phyloP scores from a whole-genome alignment of 352 stramenopile species.

The Globisporangium radiosum region DNA sequence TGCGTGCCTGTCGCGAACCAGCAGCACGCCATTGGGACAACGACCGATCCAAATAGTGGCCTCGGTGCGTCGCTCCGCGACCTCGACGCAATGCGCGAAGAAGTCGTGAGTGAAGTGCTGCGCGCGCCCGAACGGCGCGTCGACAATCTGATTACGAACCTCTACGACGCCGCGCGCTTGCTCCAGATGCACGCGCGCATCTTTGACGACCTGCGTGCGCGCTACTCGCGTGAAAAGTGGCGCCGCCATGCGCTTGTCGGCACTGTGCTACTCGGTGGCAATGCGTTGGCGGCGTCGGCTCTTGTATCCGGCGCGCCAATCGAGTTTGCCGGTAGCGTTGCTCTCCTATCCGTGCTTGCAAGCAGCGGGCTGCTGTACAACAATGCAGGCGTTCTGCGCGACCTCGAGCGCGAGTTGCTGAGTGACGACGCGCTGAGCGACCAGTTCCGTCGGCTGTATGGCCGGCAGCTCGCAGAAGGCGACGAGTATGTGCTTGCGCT shows the following conservation, averaged over 20 bases:
- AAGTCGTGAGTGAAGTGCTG: constrained; percentile 97
- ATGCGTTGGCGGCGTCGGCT: constrained; percentile 62
- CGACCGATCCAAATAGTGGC: constrained; percentile 39
- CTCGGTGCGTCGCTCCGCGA: constrained; percentile 87
- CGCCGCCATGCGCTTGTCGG: constrained; percentile 58
- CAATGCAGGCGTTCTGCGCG: constrained; percentile 80
- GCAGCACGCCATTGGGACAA: constrained; percentile 24
- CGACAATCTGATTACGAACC: constrained; percentile 99
- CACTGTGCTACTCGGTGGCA: constrained; percentile 60
- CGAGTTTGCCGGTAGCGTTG: constrained; percentile 78
- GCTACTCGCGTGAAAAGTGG: constrained; percentile 79
- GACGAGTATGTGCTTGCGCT: constrained; percentile 95
- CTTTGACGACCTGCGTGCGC: constrained; percentile 74
- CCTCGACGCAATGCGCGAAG: constrained; percentile 93
- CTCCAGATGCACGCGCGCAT: constrained; percentile 94
- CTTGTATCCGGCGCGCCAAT: constrained; percentile 75
- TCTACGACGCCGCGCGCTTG: constrained; percentile 90
- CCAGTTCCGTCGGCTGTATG: constrained; percentile 92
- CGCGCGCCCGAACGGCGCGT: constrained; percentile 96
- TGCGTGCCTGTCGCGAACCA: constrained; percentile 88
- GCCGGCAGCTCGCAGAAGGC: constrained; percentile 92
- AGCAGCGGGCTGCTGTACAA: constrained; percentile 87
- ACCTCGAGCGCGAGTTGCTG: constrained; percentile 84
- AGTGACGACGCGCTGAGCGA: constrained; percentile 85
- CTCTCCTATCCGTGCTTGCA: constrained; percentile 67